Evolutionary conservation across 495 filamentous ascomycete species (phyloP), one percentile per base, ranked within the genome.

Genomic region (Penicillium simplicissimum): DNA sequence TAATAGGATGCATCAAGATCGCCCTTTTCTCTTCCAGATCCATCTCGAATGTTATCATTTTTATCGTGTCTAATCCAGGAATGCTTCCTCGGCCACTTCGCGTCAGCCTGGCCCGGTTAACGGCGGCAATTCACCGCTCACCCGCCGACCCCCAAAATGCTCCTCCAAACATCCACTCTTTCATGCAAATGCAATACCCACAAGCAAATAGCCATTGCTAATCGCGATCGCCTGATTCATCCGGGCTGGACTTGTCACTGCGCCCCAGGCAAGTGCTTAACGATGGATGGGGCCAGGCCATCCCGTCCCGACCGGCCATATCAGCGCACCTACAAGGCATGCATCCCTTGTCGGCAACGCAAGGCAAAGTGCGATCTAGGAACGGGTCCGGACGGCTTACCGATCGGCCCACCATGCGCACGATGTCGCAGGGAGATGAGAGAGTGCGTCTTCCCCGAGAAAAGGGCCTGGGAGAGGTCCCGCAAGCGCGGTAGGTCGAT

Each of bases 361-460:
- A 81, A 81, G 71, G 77, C 78, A 28, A 81, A 79, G 65, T 81
- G 78, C 61, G 77, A 81, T 23, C 60, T 81, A 33, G 74, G 75
- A 4, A 69, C 68, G n/a, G 92, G 94, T 61, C 88, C 95, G 71
- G 89, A 93, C 63, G 77, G 77, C 0, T 59, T 74, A 49, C 92
- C 93, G n/a, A 85, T 92, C 73, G 91, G 93, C 57, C 95, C 95
- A 55, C 95, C 95, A 3, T 98, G 95, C 71, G 90, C 92, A 52
- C 85, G 95, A 67, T 98, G 95, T 76, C 87, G 92, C 21, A 85
- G 95, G 55, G 95, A 98, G 72, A 80, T 88, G 77, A 92, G 93
- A 72, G 87, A 94, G 62, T 98, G 95, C 79, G 92, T 87, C 69
- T 98, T 98, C 75, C 96, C 88, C 76, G 91, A 74, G 91, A 96